These are phyloP conservation scores for Solanum pimpinellifolium DNA, from an alignment of 257 asterid species.

Conservation along the genomic window DNA sequence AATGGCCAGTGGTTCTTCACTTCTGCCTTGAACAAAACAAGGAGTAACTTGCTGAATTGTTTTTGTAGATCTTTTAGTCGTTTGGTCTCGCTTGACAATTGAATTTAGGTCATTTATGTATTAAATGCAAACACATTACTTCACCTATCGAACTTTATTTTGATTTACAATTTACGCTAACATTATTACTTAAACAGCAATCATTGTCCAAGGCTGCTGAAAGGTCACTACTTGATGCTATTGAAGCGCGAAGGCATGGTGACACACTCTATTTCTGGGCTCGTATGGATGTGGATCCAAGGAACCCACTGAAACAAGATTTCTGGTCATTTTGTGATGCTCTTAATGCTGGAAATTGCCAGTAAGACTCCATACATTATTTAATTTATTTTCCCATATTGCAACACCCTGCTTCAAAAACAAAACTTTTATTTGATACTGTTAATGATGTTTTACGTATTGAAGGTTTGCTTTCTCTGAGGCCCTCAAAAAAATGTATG, in stretches of 20 bases:
- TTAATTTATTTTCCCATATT: background rate
- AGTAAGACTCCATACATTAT: slow-evolving; percentile 32
- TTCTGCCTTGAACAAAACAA: background rate
- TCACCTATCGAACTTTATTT: background rate
- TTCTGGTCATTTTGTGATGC: slow-evolving; percentile 98
- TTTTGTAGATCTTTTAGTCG: background rate
- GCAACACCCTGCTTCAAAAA: background rate
- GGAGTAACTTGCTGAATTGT: background rate
- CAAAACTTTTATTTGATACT: background rate
- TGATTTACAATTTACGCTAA: background rate
- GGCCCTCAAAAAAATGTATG: slow-evolving; percentile 78
- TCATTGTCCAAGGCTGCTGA: slow-evolving; percentile 72
- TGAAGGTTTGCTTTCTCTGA: slow-evolving; percentile 68
- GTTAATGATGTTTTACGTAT: background rate
- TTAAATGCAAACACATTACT: background rate
- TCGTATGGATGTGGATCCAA: slow-evolving; percentile 57
- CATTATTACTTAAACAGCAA: slow-evolving; percentile 34
- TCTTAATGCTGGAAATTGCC: slow-evolving; percentile 89
- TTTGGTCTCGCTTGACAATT: background rate
- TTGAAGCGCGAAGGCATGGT: slow-evolving; percentile 64
- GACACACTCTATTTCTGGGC: slow-evolving; percentile 88
- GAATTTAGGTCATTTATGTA: background rate
- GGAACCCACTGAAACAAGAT: slow-evolving; percentile 48
- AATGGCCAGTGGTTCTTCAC: background rate
- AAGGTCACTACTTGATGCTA: slow-evolving; percentile 49